Conservation (phyloP, 1,139 yeast genomes). For the Magnusiomyces ingens region DNA sequence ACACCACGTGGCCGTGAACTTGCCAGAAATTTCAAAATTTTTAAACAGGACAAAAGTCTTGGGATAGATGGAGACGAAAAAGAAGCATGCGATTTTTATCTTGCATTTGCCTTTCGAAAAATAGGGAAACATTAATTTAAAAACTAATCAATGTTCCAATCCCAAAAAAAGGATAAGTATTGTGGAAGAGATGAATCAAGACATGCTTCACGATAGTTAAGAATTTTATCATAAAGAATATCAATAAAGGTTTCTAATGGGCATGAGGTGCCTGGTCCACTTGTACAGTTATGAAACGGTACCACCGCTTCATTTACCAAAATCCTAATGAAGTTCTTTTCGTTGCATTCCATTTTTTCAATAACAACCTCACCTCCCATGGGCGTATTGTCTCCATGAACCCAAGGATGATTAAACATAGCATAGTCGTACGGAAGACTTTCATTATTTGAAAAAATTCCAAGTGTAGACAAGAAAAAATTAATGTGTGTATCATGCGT, state of each 20-base stretch:
- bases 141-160: slow-evolving; percentile 10
- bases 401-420: slow-evolving; percentile 34
- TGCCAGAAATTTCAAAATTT: slow-evolving; percentile 28
- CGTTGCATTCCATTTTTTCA: slow-evolving; percentile 42
- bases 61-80: slow-evolving; percentile 88
- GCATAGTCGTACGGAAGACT: slow-evolving; percentile 25
- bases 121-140: slow-evolving; percentile 21
- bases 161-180: slow-evolving; percentile 18
- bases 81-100: slow-evolving; percentile 81
- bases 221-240: neutral
- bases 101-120: slow-evolving; percentile 74
- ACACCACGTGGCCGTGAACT: slow-evolving; percentile 34
- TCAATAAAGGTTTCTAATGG: slow-evolving; percentile 18
- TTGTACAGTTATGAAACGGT: slow-evolving; percentile 42
- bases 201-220: slow-evolving; percentile 5
- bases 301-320: slow-evolving; percentile 52
- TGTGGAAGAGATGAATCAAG: slow-evolving; percentile 13
- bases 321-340: slow-evolving; percentile 38
- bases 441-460: slow-evolving; percentile 37
- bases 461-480: slow-evolving; percentile 41
- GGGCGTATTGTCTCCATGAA: slow-evolving; percentile 45
- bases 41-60: slow-evolving; percentile 59
- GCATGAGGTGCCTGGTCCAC: slow-evolving; percentile 44
- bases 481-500: slow-evolving; percentile 51
- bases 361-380: slow-evolving; percentile 49